Conservation (phyloP, 2,329 filamentous ascomycete species). For the Fusarium udum region DNA sequence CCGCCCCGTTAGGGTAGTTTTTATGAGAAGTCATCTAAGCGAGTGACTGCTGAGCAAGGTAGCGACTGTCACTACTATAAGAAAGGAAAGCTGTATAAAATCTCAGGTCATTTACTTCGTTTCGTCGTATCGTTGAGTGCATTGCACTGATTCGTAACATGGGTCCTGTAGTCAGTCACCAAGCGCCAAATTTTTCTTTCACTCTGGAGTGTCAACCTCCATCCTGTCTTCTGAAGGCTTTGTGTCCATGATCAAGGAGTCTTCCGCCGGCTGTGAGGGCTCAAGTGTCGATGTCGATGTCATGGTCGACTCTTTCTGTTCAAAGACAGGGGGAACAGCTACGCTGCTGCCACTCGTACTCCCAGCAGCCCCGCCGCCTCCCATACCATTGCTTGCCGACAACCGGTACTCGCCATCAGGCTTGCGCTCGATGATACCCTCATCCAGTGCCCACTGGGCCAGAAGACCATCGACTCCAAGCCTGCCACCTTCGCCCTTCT, state of each 20-base stretch:
- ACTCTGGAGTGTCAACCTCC: constrained; percentile 40
- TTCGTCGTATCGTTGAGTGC: constrained; percentile 38
- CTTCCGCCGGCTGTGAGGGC: constrained; percentile 37
- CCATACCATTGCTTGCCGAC: constrained; percentile 44
- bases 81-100: constrained; percentile 34
- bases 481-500: constrained; percentile 70
- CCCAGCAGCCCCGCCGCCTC: constrained; percentile 11
- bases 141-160: constrained; percentile 34
- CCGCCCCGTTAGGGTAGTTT: background rate
- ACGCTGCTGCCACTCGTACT: constrained; percentile 33
- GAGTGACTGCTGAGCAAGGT: constrained; percentile 34
- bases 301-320: constrained; percentile 42
- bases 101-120: constrained; percentile 43
- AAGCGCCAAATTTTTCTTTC: constrained; percentile 11
- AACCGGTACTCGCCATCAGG: constrained; percentile 67
- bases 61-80: constrained; percentile 35
- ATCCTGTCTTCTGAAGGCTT: constrained; percentile 43
- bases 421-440: constrained; percentile 69
- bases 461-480: constrained; percentile 68
- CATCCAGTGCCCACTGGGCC: constrained; percentile 69
- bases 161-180: constrained; percentile 23
- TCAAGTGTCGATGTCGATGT: constrained; percentile 34
- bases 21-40: constrained; percentile 32
- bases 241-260: constrained; percentile 37
- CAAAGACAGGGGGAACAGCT: constrained; percentile 19